phyloP scores from a whole-genome alignment of 495 filamentous ascomycete genomes.

The Saxophila tyrrhenica region DNA sequence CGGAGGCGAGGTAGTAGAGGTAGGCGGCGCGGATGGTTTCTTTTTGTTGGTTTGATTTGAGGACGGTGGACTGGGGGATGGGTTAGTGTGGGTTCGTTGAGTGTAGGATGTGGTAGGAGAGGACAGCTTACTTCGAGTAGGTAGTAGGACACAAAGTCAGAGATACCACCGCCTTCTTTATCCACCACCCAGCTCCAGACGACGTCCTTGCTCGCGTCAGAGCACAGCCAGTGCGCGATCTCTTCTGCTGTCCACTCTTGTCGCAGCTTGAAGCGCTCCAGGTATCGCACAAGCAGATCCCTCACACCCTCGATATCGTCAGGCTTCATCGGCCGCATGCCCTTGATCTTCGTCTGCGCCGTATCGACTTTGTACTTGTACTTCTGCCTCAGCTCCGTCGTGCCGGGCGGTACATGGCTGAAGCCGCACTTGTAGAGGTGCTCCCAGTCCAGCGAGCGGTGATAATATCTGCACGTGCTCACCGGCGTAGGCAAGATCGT shows the following conservation, averaged over 20 bases:
- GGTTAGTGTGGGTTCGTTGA: background rate
- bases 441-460: constrained; percentile 84
- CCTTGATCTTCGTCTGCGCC: constrained; percentile 53
- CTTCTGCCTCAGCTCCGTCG: constrained; percentile 71
- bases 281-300: constrained; percentile 63
- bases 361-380: constrained; percentile 63
- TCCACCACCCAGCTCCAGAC: constrained; percentile 91
- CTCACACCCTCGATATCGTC: constrained; percentile 72
- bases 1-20: constrained; percentile 90
- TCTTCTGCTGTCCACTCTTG: constrained; percentile 71
- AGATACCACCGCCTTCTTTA: constrained; percentile 65
- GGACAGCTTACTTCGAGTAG: constrained; percentile 47
- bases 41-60: constrained; percentile 59
- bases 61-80: constrained; percentile 54
- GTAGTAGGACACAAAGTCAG: constrained; percentile 95
- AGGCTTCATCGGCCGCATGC: constrained; percentile 67
- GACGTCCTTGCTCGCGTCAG: constrained; percentile 56
- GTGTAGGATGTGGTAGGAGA: background rate
- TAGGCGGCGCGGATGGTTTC: constrained; percentile 74
- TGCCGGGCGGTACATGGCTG: constrained; percentile 65
- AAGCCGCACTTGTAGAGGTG: constrained; percentile 92
- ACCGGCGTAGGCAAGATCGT: constrained; percentile 82
- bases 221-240: constrained; percentile 70
- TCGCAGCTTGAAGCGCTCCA: constrained; percentile 69
- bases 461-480: constrained; percentile 86